These are phyloP conservation scores for Aspergillus latus DNA, from an alignment of 2,329 filamentous ascomycete species.

Conservation along the genomic window DNA sequence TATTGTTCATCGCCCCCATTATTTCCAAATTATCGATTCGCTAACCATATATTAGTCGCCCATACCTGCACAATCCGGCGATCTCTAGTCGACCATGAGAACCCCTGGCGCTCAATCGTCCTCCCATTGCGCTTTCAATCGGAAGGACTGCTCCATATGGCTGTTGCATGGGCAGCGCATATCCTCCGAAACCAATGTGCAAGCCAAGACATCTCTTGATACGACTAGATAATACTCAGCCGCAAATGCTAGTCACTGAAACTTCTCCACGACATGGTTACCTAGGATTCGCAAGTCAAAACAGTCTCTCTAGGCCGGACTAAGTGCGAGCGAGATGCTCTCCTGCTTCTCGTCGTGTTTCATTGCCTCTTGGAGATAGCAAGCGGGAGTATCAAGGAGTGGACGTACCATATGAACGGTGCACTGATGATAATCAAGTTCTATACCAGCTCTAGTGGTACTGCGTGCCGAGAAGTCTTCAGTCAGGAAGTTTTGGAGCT, in stretches of 20 bases:
- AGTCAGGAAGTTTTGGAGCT: not conserved
- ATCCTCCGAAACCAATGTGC: constrained; percentile 5
- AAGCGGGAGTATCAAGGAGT: constrained; percentile 2
- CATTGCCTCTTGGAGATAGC: constrained; percentile 6
- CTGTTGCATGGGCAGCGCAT: constrained; percentile 8
- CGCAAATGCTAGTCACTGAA: constrained; percentile 4
- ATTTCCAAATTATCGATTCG: not conserved
- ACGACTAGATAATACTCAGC: not conserved
- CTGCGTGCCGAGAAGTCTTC: not conserved
- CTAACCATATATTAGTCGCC: not conserved
- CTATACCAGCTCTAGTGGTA: not conserved
- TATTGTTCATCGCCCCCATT: not conserved
- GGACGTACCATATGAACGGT: constrained; percentile 8
- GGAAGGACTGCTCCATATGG: constrained; percentile 4
- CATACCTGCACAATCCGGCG: constrained; percentile 1
- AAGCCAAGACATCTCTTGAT: not conserved
- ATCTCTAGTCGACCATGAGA: constrained; percentile 1
- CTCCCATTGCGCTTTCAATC: constrained; percentile 1
- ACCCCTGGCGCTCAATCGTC: constrained; percentile 1
- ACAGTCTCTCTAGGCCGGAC: not conserved
- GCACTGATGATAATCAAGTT: constrained; percentile 3
- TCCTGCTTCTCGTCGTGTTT: constrained; percentile 3
- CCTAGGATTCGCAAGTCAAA: not conserved
- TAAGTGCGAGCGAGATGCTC: not conserved
- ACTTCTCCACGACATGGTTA: not conserved